Evolutionary conservation across 2,329 filamentous ascomycete genomes (phyloP), one percentile per base, ranked within the genome.

Genomic region (Zymoseptoria crescenta): DNA sequence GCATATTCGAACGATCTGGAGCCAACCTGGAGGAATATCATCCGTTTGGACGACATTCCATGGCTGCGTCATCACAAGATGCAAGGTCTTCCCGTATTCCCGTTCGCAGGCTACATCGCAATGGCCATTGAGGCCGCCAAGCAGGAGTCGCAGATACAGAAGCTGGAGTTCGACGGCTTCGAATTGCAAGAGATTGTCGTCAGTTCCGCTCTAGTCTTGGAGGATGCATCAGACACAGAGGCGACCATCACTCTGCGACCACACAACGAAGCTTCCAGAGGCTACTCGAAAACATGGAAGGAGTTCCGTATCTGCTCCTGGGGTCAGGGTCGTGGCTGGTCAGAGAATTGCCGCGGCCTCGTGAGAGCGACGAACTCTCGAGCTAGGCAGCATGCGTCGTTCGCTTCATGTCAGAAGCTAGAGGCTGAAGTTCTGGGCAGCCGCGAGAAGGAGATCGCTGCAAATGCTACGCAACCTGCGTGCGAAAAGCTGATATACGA

Each of bases 1-100:
- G 16, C 28, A 49, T n/a, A 35, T 20, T n/a, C 10, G 21, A 56
- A 50, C 54, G 41, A 54, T 29, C 21, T 27, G 8, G 58, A 56
- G n/a, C 49, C 54, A 20, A 29, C 20, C 7, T 59, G 58, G 55
- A 19, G 54, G 13, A 59, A 59, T 27, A 27, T 55, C 45, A 21
- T 60, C 27, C 27, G 45, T 6, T 16, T 52, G 4, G 35, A 30
- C 0, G 68, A 73, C 19, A 49, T 68, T 0, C 63, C 69, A 2
- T 74, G 72, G 73, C 53, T 75, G 8, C 53, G 57, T n/a, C 68
- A 69, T 19, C 73, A 75, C 57, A 54, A 65, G 8, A 59, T 75
- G 7, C 61, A 68, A 20, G 63, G 57, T 8, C 61, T 65, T 20
- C 64, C 65, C 24, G 60, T 74, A 2, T 72, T 70, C 30, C 73